These are phyloP conservation scores for Liquidambar formosana DNA, from an alignment of 164 flowering plant genomes.

Conservation along the genomic window DNA sequence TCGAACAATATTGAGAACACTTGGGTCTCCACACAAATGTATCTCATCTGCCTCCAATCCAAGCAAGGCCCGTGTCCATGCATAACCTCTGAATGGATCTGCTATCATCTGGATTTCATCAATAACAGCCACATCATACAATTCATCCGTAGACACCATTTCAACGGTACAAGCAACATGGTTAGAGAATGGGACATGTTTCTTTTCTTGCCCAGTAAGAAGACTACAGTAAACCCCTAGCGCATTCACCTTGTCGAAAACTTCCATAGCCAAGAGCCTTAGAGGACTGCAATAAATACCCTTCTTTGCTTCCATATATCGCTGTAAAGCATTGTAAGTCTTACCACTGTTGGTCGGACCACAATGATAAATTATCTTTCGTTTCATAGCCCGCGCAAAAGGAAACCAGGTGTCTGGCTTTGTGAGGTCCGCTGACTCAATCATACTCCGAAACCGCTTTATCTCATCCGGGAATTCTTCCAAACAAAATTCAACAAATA, in stretches of 20 bases:
- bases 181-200: conserved; percentile 71
- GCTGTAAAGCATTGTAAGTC: conserved; percentile 84
- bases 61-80: conserved; percentile 92
- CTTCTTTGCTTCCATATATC: conserved; percentile 86
- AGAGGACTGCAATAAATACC: conserved; percentile 92
- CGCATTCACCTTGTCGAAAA: conserved; percentile 85
- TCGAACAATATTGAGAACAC: conserved; percentile 73
- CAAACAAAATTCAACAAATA: conserved; percentile 81
- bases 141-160: conserved; percentile 78
- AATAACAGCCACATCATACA: conserved; percentile 87
- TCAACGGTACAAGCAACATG: conserved; percentile 92
- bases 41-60: conserved; percentile 95
- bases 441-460: conserved; percentile 56
- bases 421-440: conserved; percentile 79
- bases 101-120: conserved; percentile 98
- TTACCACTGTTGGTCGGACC: conserved; percentile 97
- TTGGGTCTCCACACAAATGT: conserved; percentile 96
- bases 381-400: conserved; percentile 88
- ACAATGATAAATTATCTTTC: conserved; percentile 88
- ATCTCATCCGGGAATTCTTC: conserved; percentile 84
- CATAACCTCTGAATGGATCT: conserved; percentile 77
- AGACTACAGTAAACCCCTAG: conserved; percentile 87
- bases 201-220: conserved; percentile 87
- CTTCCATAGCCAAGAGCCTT: conserved; percentile 94
- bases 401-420: conserved; percentile 96